Percentiles rank a stretch among this genome's conserved stretches.
Conservation (phyloP, 192 early-diverging fungal species). For the Linnemannia schmuckeri region DNA sequence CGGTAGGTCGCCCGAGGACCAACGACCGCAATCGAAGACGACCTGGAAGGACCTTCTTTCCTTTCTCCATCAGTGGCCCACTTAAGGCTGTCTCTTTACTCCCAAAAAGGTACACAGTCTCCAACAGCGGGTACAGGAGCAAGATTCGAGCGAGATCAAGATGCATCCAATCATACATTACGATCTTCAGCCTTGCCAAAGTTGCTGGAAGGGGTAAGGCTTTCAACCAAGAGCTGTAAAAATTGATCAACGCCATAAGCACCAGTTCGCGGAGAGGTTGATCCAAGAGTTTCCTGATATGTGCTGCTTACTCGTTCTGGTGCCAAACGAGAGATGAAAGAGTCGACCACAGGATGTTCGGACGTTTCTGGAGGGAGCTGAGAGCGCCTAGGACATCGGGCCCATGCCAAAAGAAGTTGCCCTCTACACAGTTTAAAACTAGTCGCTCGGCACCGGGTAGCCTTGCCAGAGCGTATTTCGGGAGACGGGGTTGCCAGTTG, state of each 20-base stretch:
- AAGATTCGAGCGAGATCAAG: neutral
- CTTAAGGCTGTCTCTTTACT: rapidly evolving
- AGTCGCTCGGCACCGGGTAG: neutral
- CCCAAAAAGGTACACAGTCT: neutral
- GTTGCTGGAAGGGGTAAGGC: neutral
- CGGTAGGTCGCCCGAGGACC: neutral
- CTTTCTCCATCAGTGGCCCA: neutral
- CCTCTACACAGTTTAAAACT: neutral
- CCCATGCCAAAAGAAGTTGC: neutral
- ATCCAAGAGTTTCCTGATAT: neutral
- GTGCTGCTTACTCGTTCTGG: neutral
- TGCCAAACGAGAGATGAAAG: neutral
- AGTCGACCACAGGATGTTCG: neutral
- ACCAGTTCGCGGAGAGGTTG: neutral
- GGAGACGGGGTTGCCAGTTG: neutral
- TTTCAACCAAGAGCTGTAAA: neutral
- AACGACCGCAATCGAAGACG: neutral
- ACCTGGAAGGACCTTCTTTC: neutral
- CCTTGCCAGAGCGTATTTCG: neutral
- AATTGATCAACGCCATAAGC: neutral
- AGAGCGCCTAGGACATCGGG: neutral
- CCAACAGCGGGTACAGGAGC: neutral
- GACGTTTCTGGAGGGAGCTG: neutral
- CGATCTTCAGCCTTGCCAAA: neutral
- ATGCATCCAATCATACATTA: neutral